Evolutionary conservation across 2,329 filamentous ascomycete genomes (phyloP).

Genomic region (Aspergillus sergii): DNA sequence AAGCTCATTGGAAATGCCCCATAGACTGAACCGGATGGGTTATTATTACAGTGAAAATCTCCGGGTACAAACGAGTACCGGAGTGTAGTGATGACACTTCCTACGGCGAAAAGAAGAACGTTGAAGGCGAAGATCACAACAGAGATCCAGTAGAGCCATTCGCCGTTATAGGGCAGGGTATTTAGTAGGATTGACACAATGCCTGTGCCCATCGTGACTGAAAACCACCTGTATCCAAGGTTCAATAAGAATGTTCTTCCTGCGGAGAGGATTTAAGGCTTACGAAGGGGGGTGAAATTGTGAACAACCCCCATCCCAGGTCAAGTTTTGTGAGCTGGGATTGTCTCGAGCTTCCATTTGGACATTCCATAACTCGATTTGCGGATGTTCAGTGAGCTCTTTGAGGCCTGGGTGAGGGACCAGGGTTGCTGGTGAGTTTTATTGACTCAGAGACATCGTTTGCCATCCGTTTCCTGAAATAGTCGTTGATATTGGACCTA

Average conservation of each 20-base stretch:
- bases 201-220: slow-evolving; percentile 46
- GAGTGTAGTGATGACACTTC: slow-evolving; percentile 54
- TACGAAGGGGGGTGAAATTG: slow-evolving; percentile 50
- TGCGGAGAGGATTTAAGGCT: not conserved
- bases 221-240: slow-evolving; percentile 40
- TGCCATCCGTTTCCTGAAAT: not conserved
- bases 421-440: not conserved
- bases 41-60: slow-evolving; percentile 68
- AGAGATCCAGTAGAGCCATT: slow-evolving; percentile 44
- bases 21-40: slow-evolving; percentile 67
- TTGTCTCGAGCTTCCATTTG: not conserved
- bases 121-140: slow-evolving; percentile 41
- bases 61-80: slow-evolving; percentile 69
- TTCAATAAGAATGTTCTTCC: not conserved
- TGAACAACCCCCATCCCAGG: slow-evolving; percentile 40
- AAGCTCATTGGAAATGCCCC: slow-evolving; percentile 71
- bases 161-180: slow-evolving; percentile 41
- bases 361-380: not conserved
- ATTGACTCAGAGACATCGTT: not conserved
- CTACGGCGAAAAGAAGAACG: slow-evolving; percentile 36
- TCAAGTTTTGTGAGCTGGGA: slow-evolving; percentile 35
- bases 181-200: slow-evolving; percentile 45
- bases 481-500: not conserved
- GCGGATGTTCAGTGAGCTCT: not conserved
- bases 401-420: not conserved